phyloP scores from a whole-genome alignment of 192 early-diverging fungal genomes.

The Thamnidium elegans region DNA sequence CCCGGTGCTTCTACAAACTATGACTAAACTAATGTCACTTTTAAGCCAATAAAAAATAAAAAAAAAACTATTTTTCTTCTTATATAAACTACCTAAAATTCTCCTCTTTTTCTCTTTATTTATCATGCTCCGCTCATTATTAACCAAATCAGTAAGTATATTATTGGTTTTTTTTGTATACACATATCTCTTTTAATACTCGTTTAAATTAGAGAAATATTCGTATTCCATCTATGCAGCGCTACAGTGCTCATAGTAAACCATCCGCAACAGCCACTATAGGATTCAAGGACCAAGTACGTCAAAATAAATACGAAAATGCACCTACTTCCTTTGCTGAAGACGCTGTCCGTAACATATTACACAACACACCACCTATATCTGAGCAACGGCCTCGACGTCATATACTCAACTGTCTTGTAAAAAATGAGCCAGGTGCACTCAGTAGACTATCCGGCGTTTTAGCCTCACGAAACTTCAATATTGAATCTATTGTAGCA shows the following conservation, averaged over 20 bases:
- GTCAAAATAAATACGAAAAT: constrained; percentile 25
- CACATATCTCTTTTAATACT: too few species aligned
- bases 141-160: too few species aligned
- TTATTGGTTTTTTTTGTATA: neutral
- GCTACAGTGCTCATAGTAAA: constrained; percentile 45
- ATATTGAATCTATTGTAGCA: constrained; percentile 96
- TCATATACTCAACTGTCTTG: constrained; percentile 93
- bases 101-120: too few species aligned
- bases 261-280: constrained; percentile 26
- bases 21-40: neutral
- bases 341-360: constrained; percentile 93
- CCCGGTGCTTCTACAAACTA: constrained; percentile 8
- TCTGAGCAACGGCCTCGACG: constrained; percentile 55
- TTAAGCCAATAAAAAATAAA: too few species aligned
- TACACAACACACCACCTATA: constrained; percentile 83
- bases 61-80: too few species aligned
- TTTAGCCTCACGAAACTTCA: constrained; percentile 91
- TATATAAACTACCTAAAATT: too few species aligned
- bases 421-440: constrained; percentile 85
- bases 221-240: constrained; percentile 28
- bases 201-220: too few species aligned
- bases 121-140: too few species aligned
- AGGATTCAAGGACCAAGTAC: constrained; percentile 30
- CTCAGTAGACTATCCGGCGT: constrained; percentile 78
- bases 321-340: constrained; percentile 69